Percentiles rank a stretch among this genome's conserved stretches.
phyloP scores from a whole-genome alignment of 768 basidiomycete species.

The Mycena alexandri region DNA sequence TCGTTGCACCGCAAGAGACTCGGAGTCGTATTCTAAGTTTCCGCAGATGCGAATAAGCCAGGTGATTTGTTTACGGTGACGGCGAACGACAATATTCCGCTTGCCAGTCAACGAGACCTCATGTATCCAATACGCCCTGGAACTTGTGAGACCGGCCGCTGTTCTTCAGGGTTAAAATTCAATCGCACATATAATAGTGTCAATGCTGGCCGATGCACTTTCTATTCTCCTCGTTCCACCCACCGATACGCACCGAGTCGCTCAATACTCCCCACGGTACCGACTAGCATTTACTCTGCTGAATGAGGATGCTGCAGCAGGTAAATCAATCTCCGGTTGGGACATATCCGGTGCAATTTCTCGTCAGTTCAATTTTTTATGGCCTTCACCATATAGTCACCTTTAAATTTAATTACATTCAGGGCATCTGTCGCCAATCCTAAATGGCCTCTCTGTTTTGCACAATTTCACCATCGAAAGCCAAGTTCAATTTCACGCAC shows the following conservation, averaged over 20 bases:
- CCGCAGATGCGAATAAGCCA: conserved; percentile 21
- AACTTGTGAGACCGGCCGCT: conserved; percentile 35
- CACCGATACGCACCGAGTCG: conserved; percentile 59
- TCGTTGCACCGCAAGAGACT: background rate
- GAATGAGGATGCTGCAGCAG: conserved; percentile 87
- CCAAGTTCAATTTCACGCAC: conserved; percentile 93
- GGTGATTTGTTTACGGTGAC: conserved; percentile 43
- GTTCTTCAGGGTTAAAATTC: background rate
- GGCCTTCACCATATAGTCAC: background rate
- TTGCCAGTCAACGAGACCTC: conserved; percentile 46
- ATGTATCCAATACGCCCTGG: conserved; percentile 44
- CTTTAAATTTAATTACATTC: conserved; percentile 19
- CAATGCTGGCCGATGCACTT: conserved; percentile 46
- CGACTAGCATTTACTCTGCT: conserved; percentile 93
- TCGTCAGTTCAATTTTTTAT: conserved; percentile 63
- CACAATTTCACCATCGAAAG: conserved; percentile 97
- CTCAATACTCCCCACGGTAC: conserved; percentile 85
- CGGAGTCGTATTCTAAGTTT: background rate
- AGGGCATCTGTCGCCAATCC: conserved; percentile 81
- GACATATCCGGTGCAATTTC: conserved; percentile 73
- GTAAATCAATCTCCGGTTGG: conserved; percentile 75
- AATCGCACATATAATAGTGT: conserved; percentile 32
- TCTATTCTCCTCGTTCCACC: conserved; percentile 55
- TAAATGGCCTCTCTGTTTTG: conserved; percentile 69
- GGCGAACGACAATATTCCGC: conserved; percentile 31